Evolutionary conservation across 2,329 filamentous ascomycete genomes (phyloP).

Genomic region (Clonostachys sp.): DNA sequence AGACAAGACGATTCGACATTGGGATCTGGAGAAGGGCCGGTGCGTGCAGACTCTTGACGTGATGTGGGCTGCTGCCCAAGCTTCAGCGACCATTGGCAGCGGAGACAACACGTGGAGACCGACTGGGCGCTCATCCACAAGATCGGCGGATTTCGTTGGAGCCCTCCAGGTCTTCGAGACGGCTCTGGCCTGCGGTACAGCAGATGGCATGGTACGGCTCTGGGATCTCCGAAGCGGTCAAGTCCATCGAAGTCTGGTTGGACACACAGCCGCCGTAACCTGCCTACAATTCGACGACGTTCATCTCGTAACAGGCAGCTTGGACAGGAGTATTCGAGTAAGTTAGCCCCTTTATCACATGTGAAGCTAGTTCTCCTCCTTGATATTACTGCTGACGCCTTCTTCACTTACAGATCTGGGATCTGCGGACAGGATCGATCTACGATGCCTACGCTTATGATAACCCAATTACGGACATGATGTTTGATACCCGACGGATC

Average conservation of each 20-base stretch:
- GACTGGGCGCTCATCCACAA: slow-evolving; percentile 54
- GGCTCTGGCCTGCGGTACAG: slow-evolving; percentile 91
- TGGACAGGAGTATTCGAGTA: slow-evolving; percentile 91
- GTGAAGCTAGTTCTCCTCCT: background rate
- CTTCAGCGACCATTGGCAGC: slow-evolving; percentile 60
- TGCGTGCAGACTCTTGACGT: slow-evolving; percentile 97
- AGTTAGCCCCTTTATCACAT: slow-evolving; percentile 31
- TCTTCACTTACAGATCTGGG: slow-evolving; percentile 80
- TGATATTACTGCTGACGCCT: background rate
- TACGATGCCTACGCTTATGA: slow-evolving; percentile 96
- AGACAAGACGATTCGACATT: slow-evolving; percentile 95
- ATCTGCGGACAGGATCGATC: slow-evolving; percentile 92
- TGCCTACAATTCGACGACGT: slow-evolving; percentile 95
- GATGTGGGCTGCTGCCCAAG: slow-evolving; percentile 94
- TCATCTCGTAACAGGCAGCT: slow-evolving; percentile 87
- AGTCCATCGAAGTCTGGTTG: slow-evolving; percentile 93
- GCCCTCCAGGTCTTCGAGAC: slow-evolving; percentile 95
- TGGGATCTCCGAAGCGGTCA: slow-evolving; percentile 97
- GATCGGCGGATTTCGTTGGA: slow-evolving; percentile 86
- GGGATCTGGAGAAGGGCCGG: slow-evolving; percentile 95
- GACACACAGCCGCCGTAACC: slow-evolving; percentile 91
- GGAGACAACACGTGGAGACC: slow-evolving; percentile 68
- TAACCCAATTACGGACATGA: slow-evolving; percentile 87
- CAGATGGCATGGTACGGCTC: slow-evolving; percentile 92
- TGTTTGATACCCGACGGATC: slow-evolving; percentile 90